These are phyloP conservation scores for Collybia sp. DNA, from an alignment of 768 basidiomycete species.

Conservation along the genomic window DNA sequence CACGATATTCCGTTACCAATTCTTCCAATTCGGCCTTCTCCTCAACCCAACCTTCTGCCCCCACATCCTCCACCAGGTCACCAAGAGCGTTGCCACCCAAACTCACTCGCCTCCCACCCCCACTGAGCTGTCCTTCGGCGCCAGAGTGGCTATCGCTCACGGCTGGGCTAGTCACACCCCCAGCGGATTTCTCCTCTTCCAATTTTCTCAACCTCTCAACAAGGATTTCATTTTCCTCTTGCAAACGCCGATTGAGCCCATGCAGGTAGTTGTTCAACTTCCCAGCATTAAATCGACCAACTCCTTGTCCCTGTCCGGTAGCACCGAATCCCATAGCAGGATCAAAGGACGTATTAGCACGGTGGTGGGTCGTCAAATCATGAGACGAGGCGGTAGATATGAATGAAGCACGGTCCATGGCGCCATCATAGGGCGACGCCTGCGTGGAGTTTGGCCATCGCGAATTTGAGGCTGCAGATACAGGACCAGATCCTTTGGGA, in stretches of 20 bases:
- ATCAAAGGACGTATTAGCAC: constrained; percentile 87
- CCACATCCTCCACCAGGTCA: constrained; percentile 58
- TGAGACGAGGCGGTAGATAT: constrained; percentile 85
- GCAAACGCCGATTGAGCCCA: constrained; percentile 74
- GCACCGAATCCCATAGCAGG: constrained; percentile 73
- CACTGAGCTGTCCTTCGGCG: constrained; percentile 30
- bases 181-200: constrained; percentile 41
- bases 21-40: constrained; percentile 61
- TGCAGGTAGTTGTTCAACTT: constrained; percentile 87
- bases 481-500: constrained; percentile 14
- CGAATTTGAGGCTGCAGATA: constrained; percentile 8
- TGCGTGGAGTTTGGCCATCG: constrained; percentile 29
- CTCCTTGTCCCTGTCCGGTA: constrained; percentile 55
- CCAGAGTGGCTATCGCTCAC: constrained; percentile 6
- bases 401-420: constrained; percentile 59
- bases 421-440: constrained; percentile 41
- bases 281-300: constrained; percentile 77
- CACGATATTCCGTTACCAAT: constrained; percentile 43
- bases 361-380: constrained; percentile 75
- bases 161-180: constrained; percentile 15
- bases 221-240: constrained; percentile 79
- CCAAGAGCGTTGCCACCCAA: constrained; percentile 46
- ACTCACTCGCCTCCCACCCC: constrained; percentile 46
- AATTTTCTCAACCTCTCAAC: constrained; percentile 46
- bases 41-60: constrained; percentile 65